Conservation (phyloP, 2,329 filamentous ascomycete species). For the Botryotinia globosa region DNA sequence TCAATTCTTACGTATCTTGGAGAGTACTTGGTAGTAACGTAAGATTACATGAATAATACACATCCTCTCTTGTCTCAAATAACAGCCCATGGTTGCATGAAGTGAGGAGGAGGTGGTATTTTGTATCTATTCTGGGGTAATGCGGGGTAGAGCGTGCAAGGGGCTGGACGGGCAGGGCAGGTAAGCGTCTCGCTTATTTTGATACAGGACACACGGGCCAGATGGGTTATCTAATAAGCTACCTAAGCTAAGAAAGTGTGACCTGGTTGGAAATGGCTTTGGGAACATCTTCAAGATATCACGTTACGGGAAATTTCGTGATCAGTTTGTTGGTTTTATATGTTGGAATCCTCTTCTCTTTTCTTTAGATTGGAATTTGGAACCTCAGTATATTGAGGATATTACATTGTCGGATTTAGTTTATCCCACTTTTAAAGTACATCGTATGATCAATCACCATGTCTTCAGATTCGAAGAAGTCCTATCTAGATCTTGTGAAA, state of each 20-base stretch:
- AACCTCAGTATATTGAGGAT: neutral
- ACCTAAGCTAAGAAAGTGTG: neutral
- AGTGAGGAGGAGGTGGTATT: neutral
- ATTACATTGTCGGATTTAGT: neutral
- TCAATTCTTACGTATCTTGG: neutral
- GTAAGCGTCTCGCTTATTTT: slow-evolving; percentile 1
- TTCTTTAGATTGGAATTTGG: neutral
- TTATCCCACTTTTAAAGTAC: neutral
- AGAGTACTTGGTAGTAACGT: neutral
- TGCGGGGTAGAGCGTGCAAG: slow-evolving; percentile 1
- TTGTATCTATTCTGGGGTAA: slow-evolving; percentile 2
- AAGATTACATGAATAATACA: neutral
- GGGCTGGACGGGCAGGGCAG: neutral
- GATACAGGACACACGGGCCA: neutral
- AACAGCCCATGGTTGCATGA: slow-evolving; percentile 14
- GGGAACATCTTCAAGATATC: neutral
- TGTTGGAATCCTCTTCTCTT: neutral
- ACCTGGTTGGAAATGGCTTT: neutral
- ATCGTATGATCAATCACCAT: neutral
- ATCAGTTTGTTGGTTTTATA: neutral
- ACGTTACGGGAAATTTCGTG: neutral
- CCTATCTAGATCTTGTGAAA: slow-evolving; percentile 42
- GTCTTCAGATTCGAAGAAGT: slow-evolving; percentile 17
- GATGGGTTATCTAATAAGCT: neutral
- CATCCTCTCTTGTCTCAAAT: neutral